phyloP scores from a whole-genome alignment of 2,329 filamentous ascomycete species.

The Pochonia chlamydosporia region DNA sequence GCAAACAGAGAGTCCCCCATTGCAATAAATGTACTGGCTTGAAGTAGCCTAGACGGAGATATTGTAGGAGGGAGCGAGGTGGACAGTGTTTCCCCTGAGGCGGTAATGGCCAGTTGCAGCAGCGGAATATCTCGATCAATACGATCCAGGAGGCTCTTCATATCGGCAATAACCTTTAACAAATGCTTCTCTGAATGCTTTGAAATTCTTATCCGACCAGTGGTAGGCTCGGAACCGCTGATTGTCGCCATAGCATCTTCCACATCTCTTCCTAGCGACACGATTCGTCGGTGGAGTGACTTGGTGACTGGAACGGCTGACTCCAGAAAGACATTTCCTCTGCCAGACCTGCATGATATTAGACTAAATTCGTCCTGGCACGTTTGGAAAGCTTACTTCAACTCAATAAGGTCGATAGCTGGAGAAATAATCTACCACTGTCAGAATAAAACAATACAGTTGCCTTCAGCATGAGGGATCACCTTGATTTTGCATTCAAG shows the following conservation, averaged over 20 bases:
- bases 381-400: slow-evolving; percentile 55
- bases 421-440: slow-evolving; percentile 69
- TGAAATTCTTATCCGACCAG: background rate
- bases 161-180: slow-evolving; percentile 64
- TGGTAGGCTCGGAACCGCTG: slow-evolving; percentile 1
- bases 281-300: slow-evolving; percentile 76
- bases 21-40: slow-evolving; percentile 87
- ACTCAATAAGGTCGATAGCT: slow-evolving; percentile 85
- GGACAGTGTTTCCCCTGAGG: slow-evolving; percentile 82
- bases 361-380: background rate
- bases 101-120: slow-evolving; percentile 89
- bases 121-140: slow-evolving; percentile 91
- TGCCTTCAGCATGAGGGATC: slow-evolving; percentile 13
- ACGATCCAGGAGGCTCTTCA: slow-evolving; percentile 65
- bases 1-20: slow-evolving; percentile 81
- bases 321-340: slow-evolving; percentile 61
- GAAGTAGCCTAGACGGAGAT: slow-evolving; percentile 82
- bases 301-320: slow-evolving; percentile 80
- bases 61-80: slow-evolving; percentile 74
- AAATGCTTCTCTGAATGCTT: slow-evolving; percentile 44
- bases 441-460: background rate
- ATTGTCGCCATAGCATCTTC: slow-evolving; percentile 62
- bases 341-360: slow-evolving; percentile 34
- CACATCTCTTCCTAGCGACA: slow-evolving; percentile 69
- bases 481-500: slow-evolving; percentile 83